Base-by-base conservation (phyloP, 1,139 yeast genomes). In the Geotrichum australiense region DNA sequence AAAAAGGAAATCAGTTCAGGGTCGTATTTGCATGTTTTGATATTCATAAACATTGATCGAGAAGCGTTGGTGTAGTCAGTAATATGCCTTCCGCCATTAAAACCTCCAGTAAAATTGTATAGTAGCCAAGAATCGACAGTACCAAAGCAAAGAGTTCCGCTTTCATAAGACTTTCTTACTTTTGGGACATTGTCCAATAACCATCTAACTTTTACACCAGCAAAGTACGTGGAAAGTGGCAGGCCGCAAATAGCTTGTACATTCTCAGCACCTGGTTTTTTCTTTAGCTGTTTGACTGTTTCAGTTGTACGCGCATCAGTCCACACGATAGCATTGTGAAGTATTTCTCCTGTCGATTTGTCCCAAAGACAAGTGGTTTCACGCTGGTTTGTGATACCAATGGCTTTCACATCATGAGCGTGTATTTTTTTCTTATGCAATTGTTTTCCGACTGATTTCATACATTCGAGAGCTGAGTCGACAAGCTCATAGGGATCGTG, bases 91-190 rank as follows among this genome's bases (percentile, higher is more conserved):
- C 57, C 59, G 11, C 65, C 64, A 38, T 55, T 51, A 34, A 49
- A 48, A 55, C 82, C 84, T 51, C 77, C 76, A 31, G 96, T 83
- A 61, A 89, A 68, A 58, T 86, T 83, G 65, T 84, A 86, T 50
- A 89, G 78, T 54, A 89, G 73, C 97, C 97, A 89, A 26, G 95
- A 79, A 64, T 89, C 97, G 42, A 89, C 83, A 29, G 97, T 89
- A 46, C 96, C 96, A 61, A 89, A 87, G 80, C 85, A 80, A 58
- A 89, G 70, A 48, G 80, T 84, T 40, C 89, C 93, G 24, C 57
- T 55, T 47, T 83, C 87, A 61, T 86, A 85, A 46, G 80, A 80
- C 37, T 75, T 76, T 50, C 74, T 67, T 38, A 84, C 83, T n/a
- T 64, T 68, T 35, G 75, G 77, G 53, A 79, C 81, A 59, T 89